These are phyloP conservation scores for Tolypocladium sp. DNA, from an alignment of 2,329 filamentous ascomycete genomes.

Conservation along the genomic window DNA sequence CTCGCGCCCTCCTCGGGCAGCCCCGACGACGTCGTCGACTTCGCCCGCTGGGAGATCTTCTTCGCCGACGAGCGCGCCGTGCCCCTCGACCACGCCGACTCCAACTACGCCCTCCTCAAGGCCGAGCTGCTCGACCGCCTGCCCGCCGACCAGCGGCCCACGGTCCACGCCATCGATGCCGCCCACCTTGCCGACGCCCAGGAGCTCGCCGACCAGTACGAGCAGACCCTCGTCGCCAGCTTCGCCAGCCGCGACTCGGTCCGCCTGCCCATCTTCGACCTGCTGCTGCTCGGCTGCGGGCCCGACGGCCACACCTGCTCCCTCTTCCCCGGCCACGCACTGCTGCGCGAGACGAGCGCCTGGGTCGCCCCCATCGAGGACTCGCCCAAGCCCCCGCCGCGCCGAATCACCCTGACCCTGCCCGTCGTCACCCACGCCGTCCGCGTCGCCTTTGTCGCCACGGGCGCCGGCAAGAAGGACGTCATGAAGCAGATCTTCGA, in stretches of 20 bases:
- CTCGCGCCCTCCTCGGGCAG: conserved; percentile 42
- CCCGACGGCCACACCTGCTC: conserved; percentile 97
- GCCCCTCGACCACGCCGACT: conserved; percentile 82
- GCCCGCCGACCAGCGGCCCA: conserved; percentile 56
- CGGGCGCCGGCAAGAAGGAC: conserved; percentile 80
- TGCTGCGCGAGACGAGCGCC: conserved; percentile 76
- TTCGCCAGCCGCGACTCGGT: conserved; percentile 93
- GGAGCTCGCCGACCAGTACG: conserved; percentile 89
- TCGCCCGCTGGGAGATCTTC: conserved; percentile 93
- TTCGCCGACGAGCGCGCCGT: conserved; percentile 97
- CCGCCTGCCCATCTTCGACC: conserved; percentile 88
- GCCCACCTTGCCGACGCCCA: conserved; percentile 64
- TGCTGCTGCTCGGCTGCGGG: conserved; percentile 86
- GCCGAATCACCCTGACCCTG: conserved; percentile 83
- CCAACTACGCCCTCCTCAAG: conserved; percentile 87
- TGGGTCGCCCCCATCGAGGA: conserved; percentile 92
- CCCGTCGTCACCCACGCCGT: conserved; percentile 83
- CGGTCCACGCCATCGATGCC: conserved; percentile 69
- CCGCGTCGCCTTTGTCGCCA: conserved; percentile 85
- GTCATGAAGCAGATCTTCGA: conserved; percentile 90
- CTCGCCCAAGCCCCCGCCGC: conserved; percentile 87
- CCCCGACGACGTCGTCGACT: conserved; percentile 57
- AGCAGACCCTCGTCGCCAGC: conserved; percentile 72
- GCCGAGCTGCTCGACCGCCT: conserved; percentile 83
- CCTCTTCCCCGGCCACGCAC: conserved; percentile 81